Evolutionary conservation across 257 asterid species (phyloP), one percentile per base, ranked within the genome.

Genomic region (Salvia rosmarinus): DNA sequence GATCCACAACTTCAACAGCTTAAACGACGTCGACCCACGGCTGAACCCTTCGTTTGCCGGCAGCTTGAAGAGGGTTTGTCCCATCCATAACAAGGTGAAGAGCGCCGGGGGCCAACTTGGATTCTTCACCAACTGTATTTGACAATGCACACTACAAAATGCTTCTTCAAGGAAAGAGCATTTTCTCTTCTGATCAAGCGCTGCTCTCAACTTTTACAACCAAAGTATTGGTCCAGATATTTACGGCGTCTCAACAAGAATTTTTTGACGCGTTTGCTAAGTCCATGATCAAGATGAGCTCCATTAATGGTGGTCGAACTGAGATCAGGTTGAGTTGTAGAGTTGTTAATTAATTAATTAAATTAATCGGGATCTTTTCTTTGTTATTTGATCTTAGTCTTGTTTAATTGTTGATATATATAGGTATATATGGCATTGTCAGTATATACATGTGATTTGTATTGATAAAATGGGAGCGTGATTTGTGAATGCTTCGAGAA

Each of bases 201-300:
- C 67, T 90, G 3, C 74, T 92, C 30, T 47, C 90, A 5, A 55
- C 60, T 51, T 10, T 89, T 42, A 78, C 60, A 5, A 88, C 97
- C 0, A 82, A 82, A 80, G 79, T 85, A 0, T 63, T 90, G 85
- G 95, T 84, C 40, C 63, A 80, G 2, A 88, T 83, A 50, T 92
- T 63, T 50, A 95, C 95, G 12, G 46, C 25, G 59, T 88, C 92
- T 3, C 84, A 87, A 39, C 54, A 84, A 5, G 84, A 82, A 20
- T 90, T 90, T 54, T 80, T 42, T 47, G 75, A 77, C 46, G 93
- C 89, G 0, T 92, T 92, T 76, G 84, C 49, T 0, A 79, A 77
- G 73, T 90, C 98, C 0, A 92, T 92, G 97, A 84, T 90, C 88
- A 88, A 82, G 75, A 90, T 92, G 96, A 87, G 97, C 76, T 80